Evolutionary conservation across 257 asterid species (phyloP).

Genomic region (Gentiana straminea): DNA sequence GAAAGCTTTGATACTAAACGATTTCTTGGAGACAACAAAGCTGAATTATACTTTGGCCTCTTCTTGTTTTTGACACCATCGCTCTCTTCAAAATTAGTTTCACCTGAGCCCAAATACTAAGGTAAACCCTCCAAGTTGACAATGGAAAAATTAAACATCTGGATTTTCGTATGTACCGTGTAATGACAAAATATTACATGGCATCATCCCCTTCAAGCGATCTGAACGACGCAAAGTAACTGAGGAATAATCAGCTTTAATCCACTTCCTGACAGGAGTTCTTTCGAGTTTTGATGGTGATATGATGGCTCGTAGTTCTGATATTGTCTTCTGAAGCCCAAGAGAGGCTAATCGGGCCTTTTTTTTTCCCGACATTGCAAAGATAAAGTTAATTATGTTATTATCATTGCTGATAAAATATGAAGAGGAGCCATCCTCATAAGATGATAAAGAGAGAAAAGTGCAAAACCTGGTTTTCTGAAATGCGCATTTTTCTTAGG

Average conservation of each 20-base stretch:
- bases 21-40: slow-evolving; percentile 15
- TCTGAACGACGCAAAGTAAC: slow-evolving; percentile 57
- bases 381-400: background rate
- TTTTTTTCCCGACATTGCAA: slow-evolving; percentile 10
- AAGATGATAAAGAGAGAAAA: background rate
- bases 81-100: slow-evolving; percentile 18
- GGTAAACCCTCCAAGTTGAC: background rate
- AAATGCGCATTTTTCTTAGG: slow-evolving; percentile 48
- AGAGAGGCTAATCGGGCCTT: slow-evolving; percentile 56
- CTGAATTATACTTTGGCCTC: slow-evolving; percentile 19
- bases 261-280: slow-evolving; percentile 21
- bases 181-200: slow-evolving; percentile 11
- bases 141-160: background rate
- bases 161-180: slow-evolving; percentile 13
- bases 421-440: too few species aligned
- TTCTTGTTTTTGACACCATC: slow-evolving; percentile 22
- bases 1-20: slow-evolving; percentile 20
- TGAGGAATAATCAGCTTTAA: slow-evolving; percentile 31
- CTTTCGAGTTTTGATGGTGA: slow-evolving; percentile 34
- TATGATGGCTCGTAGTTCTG: slow-evolving; percentile 37
- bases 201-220: slow-evolving; percentile 36
- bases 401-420: too few species aligned
- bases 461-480: slow-evolving; percentile 46
- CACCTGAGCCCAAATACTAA: slow-evolving; percentile 13
- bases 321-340: slow-evolving; percentile 49